Conservation (phyloP, 1,139 yeast genomes). For the Lodderomyces pseudojiufengensis region DNA sequence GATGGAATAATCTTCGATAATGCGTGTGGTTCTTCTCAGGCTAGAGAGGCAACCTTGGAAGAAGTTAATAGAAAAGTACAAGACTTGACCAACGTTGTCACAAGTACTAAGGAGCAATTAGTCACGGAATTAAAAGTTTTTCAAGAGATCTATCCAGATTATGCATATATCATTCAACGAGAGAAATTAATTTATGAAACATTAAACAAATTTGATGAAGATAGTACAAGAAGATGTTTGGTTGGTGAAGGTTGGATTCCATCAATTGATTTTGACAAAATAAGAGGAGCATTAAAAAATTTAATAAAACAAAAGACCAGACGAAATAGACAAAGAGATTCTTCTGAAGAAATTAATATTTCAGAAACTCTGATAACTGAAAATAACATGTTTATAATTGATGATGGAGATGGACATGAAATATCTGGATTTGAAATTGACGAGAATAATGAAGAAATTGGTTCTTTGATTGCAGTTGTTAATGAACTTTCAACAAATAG, state of each 20-base stretch:
- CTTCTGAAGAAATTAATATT: slow-evolving; percentile 8
- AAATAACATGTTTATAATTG: slow-evolving; percentile 53
- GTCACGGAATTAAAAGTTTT: slow-evolving; percentile 69
- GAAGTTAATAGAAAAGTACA: slow-evolving; percentile 55
- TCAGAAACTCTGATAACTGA: slow-evolving; percentile 12
- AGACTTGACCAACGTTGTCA: slow-evolving; percentile 55
- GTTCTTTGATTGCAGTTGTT: slow-evolving; percentile 52
- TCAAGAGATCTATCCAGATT: slow-evolving; percentile 47
- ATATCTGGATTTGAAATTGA: slow-evolving; percentile 5
- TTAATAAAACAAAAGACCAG: slow-evolving; percentile 26
- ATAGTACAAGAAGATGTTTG: slow-evolving; percentile 76
- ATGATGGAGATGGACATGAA: slow-evolving; percentile 19
- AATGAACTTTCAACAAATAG: slow-evolving; percentile 77
- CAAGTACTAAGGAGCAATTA: slow-evolving; percentile 66
- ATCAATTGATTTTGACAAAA: slow-evolving; percentile 22
- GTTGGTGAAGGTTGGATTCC: slow-evolving; percentile 99
- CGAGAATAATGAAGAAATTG: slow-evolving; percentile 25
- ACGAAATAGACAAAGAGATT: slow-evolving; percentile 6
- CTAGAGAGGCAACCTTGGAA: slow-evolving; percentile 51
- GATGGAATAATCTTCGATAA: slow-evolving; percentile 72
- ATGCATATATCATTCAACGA: slow-evolving; percentile 47
- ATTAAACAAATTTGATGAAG: slow-evolving; percentile 79
- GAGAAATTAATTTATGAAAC: slow-evolving; percentile 75
- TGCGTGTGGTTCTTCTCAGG: slow-evolving; percentile 52
- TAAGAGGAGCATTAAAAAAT: slow-evolving; percentile 24